A percentile compares a stretch with the other conserved stretches of the same genome.
Conservation (phyloP, 1,284 basidiomycete species). For the Gymnopus androsaceus region DNA sequence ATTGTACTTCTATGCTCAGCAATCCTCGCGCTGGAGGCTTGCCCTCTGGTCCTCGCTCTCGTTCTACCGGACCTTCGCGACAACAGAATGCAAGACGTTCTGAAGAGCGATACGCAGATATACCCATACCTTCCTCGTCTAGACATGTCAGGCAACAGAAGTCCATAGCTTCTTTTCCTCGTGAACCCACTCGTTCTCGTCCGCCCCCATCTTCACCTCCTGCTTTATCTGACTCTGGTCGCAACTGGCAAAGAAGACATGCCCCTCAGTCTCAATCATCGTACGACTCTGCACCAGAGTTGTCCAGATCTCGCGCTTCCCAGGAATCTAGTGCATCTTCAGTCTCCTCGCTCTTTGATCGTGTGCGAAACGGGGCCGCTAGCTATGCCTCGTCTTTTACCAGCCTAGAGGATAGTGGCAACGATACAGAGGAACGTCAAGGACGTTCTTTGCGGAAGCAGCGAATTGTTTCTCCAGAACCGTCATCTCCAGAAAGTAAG, state of each 20-base stretch:
- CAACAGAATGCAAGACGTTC: slow-evolving; percentile 18
- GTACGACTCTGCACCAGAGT: slow-evolving; percentile 5
- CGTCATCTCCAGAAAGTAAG: slow-evolving; percentile 19
- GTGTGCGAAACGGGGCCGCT: slow-evolving; percentile 25
- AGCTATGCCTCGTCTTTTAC: slow-evolving; percentile 46
- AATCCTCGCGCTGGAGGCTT: slow-evolving; percentile 24
- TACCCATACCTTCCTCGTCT: slow-evolving; percentile 8
- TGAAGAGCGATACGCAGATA: not conserved
- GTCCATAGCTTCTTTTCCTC: slow-evolving; percentile 24
- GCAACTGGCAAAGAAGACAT: slow-evolving; percentile 2
- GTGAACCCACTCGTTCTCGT: slow-evolving; percentile 15
- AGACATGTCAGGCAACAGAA: slow-evolving; percentile 29
- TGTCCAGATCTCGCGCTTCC: slow-evolving; percentile 4
- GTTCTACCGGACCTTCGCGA: slow-evolving; percentile 20
- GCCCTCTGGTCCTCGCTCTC: slow-evolving; percentile 28
- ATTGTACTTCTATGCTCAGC: slow-evolving; percentile 10
- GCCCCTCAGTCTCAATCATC: slow-evolving; percentile 2
- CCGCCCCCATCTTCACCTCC: slow-evolving; percentile 14
- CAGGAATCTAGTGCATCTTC: slow-evolving; percentile 34
- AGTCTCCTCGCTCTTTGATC: slow-evolving; percentile 29
- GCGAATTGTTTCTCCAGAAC: not conserved
- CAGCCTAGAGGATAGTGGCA: slow-evolving; percentile 39
- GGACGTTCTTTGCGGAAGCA: slow-evolving; percentile 16
- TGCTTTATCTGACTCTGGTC: slow-evolving; percentile 2
- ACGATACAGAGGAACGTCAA: slow-evolving; percentile 22